A percentile compares a stretch with the other conserved stretches of the same genome.
Evolutionary conservation across 106 monocot species (phyloP).

Genomic region (Acorus calamus): DNA sequence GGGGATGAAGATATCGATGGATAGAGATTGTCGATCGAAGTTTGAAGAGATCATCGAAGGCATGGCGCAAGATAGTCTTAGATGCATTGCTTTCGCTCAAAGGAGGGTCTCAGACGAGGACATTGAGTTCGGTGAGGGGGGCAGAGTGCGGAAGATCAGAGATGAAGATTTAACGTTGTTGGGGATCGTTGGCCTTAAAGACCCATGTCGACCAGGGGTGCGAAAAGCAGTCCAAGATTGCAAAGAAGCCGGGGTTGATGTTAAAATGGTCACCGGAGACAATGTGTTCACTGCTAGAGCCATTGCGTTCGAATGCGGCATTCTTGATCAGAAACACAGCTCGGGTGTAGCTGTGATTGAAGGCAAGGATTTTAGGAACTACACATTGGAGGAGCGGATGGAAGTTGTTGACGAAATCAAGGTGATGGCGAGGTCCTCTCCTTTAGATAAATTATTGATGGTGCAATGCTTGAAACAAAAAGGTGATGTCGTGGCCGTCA

Average conservation of each 20-base stretch:
- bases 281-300: slow-evolving; percentile 10
- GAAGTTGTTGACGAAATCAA: slow-evolving; percentile 20
- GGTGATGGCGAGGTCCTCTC: slow-evolving; percentile 37
- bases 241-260: background rate
- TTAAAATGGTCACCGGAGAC: slow-evolving; percentile 16
- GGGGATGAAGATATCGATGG: background rate
- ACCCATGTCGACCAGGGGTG: no score
- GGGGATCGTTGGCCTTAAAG: background rate
- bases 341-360: slow-evolving; percentile 3
- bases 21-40: background rate
- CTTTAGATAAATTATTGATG: slow-evolving; percentile 29
- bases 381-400: slow-evolving; percentile 14
- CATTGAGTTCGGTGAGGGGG: background rate
- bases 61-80: slow-evolving; percentile 6
- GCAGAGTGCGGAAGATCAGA: background rate
- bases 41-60: slow-evolving; percentile 7
- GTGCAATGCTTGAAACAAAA: slow-evolving; percentile 36
- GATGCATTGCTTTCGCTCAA: slow-evolving; percentile 12
- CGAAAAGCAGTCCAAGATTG: no score
- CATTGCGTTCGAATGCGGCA: slow-evolving; percentile 10
- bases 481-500: slow-evolving; percentile 40
- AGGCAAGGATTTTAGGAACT: slow-evolving; percentile 26
- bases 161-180: slow-evolving; percentile 10
- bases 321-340: background rate
- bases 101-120: background rate